Percentiles rank a stretch among this genome's conserved stretches.
These are phyloP conservation scores for Globisporangium uncinulatum DNA, from an alignment of 352 stramenopile species.

Conservation along the genomic window DNA sequence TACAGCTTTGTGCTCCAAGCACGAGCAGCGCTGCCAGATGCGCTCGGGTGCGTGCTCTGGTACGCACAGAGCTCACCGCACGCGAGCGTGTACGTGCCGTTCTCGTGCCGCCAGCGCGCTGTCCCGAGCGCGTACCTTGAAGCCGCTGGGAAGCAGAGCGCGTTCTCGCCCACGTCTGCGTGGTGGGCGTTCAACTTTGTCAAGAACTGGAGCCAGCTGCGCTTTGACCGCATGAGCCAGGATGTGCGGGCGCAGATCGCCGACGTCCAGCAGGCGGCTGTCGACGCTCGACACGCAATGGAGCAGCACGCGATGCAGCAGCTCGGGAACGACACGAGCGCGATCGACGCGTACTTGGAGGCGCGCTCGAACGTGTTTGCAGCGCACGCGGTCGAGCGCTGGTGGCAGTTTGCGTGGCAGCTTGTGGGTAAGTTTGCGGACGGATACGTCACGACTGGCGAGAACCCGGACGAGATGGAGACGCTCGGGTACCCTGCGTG, in stretches of 20 bases:
- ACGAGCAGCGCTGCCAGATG: slow-evolving; percentile 20
- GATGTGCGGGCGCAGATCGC: slow-evolving; percentile 30
- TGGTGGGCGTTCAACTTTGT: slow-evolving; percentile 78
- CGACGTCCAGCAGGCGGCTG: slow-evolving; percentile 27
- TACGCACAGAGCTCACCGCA: slow-evolving; percentile 48
- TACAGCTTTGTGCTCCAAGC: slow-evolving; percentile 64
- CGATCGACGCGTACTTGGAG: slow-evolving; percentile 24
- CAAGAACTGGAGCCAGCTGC: slow-evolving; percentile 67
- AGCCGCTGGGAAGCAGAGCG: slow-evolving; percentile 41
- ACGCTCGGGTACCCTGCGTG: slow-evolving; percentile 41
- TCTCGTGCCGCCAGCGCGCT: slow-evolving; percentile 30
- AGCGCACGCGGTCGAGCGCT: slow-evolving; percentile 28
- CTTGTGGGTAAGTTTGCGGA: slow-evolving; percentile 48
- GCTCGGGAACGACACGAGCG: background rate
- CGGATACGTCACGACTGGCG: slow-evolving; percentile 50
- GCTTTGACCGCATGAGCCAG: slow-evolving; percentile 45
- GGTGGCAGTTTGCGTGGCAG: slow-evolving; percentile 52
- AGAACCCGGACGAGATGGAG: slow-evolving; percentile 32
- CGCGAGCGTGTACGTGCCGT: slow-evolving; percentile 49
- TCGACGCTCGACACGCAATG: slow-evolving; percentile 20
- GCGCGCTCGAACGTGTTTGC: slow-evolving; percentile 37
- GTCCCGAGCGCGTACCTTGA: slow-evolving; percentile 39
- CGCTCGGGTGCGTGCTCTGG: slow-evolving; percentile 39
- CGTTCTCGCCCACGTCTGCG: slow-evolving; percentile 39
- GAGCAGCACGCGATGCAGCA: slow-evolving; percentile 20